Base-by-base conservation (phyloP, 352 stramenopile species). In the Pythium brachiatum region DNA sequence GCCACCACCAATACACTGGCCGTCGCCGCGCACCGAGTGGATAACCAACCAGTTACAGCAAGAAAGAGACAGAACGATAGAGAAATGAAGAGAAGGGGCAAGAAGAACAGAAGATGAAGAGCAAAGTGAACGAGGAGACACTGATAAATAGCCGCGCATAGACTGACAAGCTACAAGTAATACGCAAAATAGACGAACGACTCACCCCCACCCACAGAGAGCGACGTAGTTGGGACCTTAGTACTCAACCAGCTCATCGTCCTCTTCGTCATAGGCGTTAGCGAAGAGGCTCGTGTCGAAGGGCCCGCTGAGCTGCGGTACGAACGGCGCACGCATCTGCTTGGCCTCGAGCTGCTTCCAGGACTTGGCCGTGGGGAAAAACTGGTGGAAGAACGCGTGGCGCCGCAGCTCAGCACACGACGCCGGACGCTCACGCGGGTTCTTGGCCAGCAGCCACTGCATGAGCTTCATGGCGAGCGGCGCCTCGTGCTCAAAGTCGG, bases 201-300 rank as follows among this genome's bases (percentile, higher is more conserved):
- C 5, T 15, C n/a, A 27, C n/a, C 39, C 9, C 13, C 39, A 46
- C 39, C 12, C 15, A 21, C 2, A 5, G 29, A 34, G 29, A 9
- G 29, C 29, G 29, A 34, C 29, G 29, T 11, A 9, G 9, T 34
- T 11, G 29, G 9, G 29, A 57, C 38, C n/a, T 53, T 50, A 69
- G 57, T 73, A 82, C 38, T 60, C 55, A 6, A 76, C 74, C 20
- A 79, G 86, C 18, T 62, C 57, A 12, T 77, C 76, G 21, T 73
- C 68, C 12, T 71, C 66, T 39, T 79, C 64, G 16, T 77, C 70
- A 27, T 74, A 67, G 7, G 75, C 74, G 18, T 81, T 80, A 11
- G 73, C 72, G 29, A 92, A 92, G 13, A 89, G 69, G 53, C 76
- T 86, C 18, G 77, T 89, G 60, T 92, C 83, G 52, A 89, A 86